Evolutionary conservation across 768 basidiomycete species (phyloP).

Genomic region (Boletus pseudopeckii): DNA sequence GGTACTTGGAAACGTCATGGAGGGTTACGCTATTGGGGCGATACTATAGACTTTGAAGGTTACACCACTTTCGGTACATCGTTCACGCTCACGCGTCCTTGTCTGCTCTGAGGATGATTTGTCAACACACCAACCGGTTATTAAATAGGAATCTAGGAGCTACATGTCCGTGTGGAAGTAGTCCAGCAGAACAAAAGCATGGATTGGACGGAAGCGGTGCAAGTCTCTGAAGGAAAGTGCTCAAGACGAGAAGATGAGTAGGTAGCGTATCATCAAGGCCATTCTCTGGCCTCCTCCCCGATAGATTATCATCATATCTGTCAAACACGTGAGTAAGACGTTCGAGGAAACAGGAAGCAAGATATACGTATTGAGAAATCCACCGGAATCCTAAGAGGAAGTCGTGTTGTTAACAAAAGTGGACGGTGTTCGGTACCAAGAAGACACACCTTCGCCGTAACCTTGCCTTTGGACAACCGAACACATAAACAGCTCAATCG

Average conservation of each 20-base stretch:
- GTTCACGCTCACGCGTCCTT: neutral
- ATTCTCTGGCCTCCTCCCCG: constrained; percentile 2
- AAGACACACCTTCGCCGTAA: constrained; percentile 82
- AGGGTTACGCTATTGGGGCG: constrained; percentile 32
- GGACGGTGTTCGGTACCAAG: neutral
- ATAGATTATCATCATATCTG: constrained; percentile 24
- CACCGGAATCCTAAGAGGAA: constrained; percentile 74
- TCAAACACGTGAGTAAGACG: constrained; percentile 6
- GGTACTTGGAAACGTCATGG: constrained; percentile 68
- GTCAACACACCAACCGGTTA: neutral
- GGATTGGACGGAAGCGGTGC: constrained; percentile 6
- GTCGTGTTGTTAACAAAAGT: constrained; percentile 1
- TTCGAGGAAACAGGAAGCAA: neutral
- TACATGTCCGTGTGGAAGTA: constrained; percentile 11
- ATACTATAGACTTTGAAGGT: neutral
- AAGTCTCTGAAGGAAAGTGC: constrained; percentile 13
- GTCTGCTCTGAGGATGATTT: neutral
- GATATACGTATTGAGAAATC: constrained; percentile 92
- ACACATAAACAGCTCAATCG: constrained; percentile 99
- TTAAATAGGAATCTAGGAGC: constrained; percentile 23
- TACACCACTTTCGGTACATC: neutral
- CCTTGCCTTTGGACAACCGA: constrained; percentile 99
- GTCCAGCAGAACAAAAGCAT: constrained; percentile 16
- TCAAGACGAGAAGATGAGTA: constrained; percentile 14
- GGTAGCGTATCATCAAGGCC: constrained; percentile 22